These are phyloP conservation scores for Pichia kluyveri DNA, from an alignment of 805 yeast genomes.

Conservation along the genomic window DNA sequence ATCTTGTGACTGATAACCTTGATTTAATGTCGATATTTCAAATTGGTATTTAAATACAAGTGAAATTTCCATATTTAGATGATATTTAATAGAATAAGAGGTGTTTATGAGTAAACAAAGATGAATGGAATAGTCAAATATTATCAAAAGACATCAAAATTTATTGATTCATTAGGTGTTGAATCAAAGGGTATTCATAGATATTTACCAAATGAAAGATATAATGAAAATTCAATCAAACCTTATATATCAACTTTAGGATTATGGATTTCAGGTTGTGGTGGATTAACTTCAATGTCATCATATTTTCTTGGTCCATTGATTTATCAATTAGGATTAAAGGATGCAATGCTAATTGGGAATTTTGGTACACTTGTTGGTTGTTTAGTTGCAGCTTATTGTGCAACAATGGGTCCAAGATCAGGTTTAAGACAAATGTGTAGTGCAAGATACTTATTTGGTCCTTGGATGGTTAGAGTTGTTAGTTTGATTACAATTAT, in stretches of 20 bases:
- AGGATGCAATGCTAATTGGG: conserved; percentile 55
- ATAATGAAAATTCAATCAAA: conserved; percentile 8
- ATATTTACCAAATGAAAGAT: conserved; percentile 50
- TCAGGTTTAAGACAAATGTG: conserved; percentile 90
- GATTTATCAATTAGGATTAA: conserved; percentile 59
- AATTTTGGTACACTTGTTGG: conserved; percentile 59
- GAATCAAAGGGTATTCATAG: conserved; percentile 79
- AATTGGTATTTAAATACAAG: no score
- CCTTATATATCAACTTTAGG: conserved; percentile 44
- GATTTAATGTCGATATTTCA: no score
- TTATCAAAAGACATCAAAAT: conserved; percentile 17
- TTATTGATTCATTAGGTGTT: conserved; percentile 49
- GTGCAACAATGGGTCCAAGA: conserved; percentile 81
- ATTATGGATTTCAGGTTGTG: conserved; percentile 79
- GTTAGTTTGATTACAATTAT: conserved; percentile 63
- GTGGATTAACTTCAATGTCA: conserved; percentile 86
- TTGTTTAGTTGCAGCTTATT: conserved; percentile 70
- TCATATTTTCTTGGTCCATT: conserved; percentile 71
- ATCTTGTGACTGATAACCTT: no score
- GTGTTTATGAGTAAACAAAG: background rate
- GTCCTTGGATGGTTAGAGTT: conserved; percentile 76
- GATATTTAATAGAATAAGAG: no score
- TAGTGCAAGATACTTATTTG: conserved; percentile 68
- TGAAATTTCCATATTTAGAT: no score
- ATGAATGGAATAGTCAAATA: background rate